phyloP scores from a whole-genome alignment of 2,329 filamentous ascomycete genomes.

The Herpotrichia juniperi region DNA sequence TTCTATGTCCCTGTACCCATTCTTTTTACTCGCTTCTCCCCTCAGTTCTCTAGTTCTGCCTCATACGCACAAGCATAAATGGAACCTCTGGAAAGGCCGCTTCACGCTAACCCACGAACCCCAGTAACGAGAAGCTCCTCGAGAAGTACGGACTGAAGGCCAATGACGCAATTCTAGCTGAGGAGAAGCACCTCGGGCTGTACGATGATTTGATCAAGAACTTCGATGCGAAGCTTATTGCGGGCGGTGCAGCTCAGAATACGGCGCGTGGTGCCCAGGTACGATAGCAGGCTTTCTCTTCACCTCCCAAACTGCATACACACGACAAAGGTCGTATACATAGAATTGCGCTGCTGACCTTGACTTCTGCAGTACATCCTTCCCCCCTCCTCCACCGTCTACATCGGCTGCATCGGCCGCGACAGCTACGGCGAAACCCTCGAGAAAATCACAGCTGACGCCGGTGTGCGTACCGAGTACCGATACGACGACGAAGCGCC shows the following conservation, averaged over 20 bases:
- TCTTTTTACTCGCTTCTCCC: too few relatives aligned
- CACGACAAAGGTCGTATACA: too few relatives aligned
- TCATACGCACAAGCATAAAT: too few relatives aligned
- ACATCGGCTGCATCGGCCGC: conserved; percentile 90
- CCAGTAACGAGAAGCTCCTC: conserved; percentile 81
- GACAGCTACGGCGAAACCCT: conserved; percentile 96
- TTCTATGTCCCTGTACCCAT: too few relatives aligned
- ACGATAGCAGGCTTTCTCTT: too few relatives aligned
- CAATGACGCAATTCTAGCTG: conserved; percentile 97
- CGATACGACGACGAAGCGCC: conserved; percentile 82
- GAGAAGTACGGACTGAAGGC: conserved; percentile 92
- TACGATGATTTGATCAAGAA: conserved; percentile 95
- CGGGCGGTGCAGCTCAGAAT: conserved; percentile 96
- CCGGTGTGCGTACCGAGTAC: conserved; percentile 93
- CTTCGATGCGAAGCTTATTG: conserved; percentile 91
- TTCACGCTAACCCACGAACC: too few relatives aligned
- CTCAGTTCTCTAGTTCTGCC: too few relatives aligned
- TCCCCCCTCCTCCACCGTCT: conserved; percentile 85
- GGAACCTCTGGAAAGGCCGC: too few relatives aligned
- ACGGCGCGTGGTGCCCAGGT: conserved; percentile 89
- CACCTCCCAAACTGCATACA: too few relatives aligned
- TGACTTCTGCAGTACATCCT: conserved; percentile 77
- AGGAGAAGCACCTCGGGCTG: conserved; percentile 85
- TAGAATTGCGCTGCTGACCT: conserved; percentile 3
- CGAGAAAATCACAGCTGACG: conserved; percentile 81